Evolutionary conservation across 2,329 filamentous ascomycete genomes (phyloP), one percentile per base, ranked within the genome.

Genomic region (Ceratocystis albifundus): DNA sequence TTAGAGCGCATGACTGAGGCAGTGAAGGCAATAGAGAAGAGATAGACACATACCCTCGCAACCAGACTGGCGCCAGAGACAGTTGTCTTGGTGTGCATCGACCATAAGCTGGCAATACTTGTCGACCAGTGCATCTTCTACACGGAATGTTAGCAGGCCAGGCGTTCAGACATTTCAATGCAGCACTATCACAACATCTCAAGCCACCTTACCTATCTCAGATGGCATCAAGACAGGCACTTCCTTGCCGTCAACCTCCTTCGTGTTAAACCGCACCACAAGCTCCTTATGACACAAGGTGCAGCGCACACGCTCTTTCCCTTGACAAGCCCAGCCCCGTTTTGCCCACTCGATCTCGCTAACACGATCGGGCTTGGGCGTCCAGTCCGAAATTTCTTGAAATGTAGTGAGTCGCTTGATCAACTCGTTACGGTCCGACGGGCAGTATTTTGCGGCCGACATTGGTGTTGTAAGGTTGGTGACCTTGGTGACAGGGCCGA

Each of bases 261-360:
- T 84, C 65, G 80, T 80, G 71, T 83, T 86, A 44, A 96, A 78
- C 76, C 89, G 90, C 64, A 97, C 88, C 3, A 94, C 83, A 50
- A 96, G 80, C 71, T 95, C 89, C 71, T 88, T 87, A 72, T 88
- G 87, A 72, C 94, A 99, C 1, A 92, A 84, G 50, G 88, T 86
- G 74, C 94, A 99, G 20, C 86, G 84, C 17, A 97, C 90, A 3
- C 88, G 88, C 75, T 96, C 91, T 70, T 86, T 85, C 71, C 88
- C 88, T 59, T 88, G 85, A 72, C 93, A 96, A 3, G 87, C 81
- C 93, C 94, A 99, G 0, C 93, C 93, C 67, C 89, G 80, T 78
- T 93, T 96, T 0, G 92, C 92, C 94, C 94, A 99, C 74, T 91
- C 88, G 6, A 96, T 86, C 76, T 97, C 94, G 73, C 85, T 90